Conservation (phyloP, 768 basidiomycete species). For the Leccinum uliginosum region DNA sequence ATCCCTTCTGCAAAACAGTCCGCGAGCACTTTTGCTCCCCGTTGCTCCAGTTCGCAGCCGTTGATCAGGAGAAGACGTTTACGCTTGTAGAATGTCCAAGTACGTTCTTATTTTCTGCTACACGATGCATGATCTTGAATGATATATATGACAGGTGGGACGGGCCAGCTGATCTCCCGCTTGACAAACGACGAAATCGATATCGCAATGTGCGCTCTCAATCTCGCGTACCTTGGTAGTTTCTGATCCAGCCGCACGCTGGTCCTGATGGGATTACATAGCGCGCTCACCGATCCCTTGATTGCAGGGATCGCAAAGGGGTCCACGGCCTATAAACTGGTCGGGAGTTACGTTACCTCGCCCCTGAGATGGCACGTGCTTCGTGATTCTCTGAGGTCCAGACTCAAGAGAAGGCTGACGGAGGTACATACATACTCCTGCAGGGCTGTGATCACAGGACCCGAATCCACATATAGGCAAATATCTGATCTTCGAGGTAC, state of each 20-base stretch:
- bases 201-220: constrained; percentile 61
- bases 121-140: too few relatives aligned
- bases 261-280: constrained; percentile 24
- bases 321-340: constrained; percentile 80
- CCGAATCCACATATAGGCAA: constrained; percentile 59
- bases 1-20: constrained; percentile 38
- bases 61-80: constrained; percentile 69
- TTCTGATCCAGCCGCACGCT: background rate
- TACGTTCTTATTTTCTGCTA: constrained; percentile 28
- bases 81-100: constrained; percentile 87
- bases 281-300: constrained; percentile 86
- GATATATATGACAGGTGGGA: constrained; percentile 59
- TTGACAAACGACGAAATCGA: constrained; percentile 76
- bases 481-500: constrained; percentile 77
- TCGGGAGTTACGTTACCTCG: constrained; percentile 87
- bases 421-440: background rate
- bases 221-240: background rate
- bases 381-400: background rate
- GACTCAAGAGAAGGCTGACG: background rate
- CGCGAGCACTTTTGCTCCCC: constrained; percentile 92
- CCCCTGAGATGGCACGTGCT: constrained; percentile 74
- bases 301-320: constrained; percentile 93
- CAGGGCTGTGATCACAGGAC: constrained; percentile 91
- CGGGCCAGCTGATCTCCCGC: constrained; percentile 76
- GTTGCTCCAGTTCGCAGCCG: constrained; percentile 76